Evolutionary conservation across 345 rosid species (phyloP).

Genomic region (Laguncularia racemosa): DNA sequence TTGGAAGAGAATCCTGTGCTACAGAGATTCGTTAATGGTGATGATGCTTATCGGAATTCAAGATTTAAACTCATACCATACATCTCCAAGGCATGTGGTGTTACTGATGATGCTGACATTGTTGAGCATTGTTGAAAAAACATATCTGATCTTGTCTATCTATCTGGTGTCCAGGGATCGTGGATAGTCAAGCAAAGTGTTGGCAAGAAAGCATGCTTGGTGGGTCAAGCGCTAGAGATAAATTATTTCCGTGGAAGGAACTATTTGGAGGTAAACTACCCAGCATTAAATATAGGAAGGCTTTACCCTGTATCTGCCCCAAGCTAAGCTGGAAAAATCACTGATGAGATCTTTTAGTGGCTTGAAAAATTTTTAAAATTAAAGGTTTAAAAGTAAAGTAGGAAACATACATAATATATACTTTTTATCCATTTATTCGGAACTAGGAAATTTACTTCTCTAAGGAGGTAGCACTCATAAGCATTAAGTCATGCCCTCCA

Average conservation of each 20-base stretch:
- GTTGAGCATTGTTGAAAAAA: too few species aligned
- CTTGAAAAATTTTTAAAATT: too few species aligned
- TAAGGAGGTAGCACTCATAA: too few species aligned
- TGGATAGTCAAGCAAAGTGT: constrained; percentile 98
- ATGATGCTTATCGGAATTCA: constrained; percentile 81
- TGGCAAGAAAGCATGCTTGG: constrained; percentile 78
- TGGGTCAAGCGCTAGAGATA: constrained; percentile 71
- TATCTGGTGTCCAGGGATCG: constrained; percentile 51
- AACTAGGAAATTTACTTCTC: too few species aligned
- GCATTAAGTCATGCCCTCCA: too few species aligned
- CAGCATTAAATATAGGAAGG: background rate
- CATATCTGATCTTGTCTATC: background rate
- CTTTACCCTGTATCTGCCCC: background rate
- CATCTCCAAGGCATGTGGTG: constrained; percentile 56
- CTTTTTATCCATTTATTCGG: too few species aligned
- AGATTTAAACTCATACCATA: constrained; percentile 93
- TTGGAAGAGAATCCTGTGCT: constrained; percentile 64
- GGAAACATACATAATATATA: too few species aligned
- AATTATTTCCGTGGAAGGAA: constrained; percentile 62
- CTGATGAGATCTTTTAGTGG: background rate
- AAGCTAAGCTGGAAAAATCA: background rate
- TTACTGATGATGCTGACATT: background rate
- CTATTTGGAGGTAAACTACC: constrained; percentile 69
- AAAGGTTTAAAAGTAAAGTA: too few species aligned
- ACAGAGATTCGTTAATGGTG: constrained; percentile 76